phyloP scores from a whole-genome alignment of 179 eudicot species.

The Sideroxylon spinosum region DNA sequence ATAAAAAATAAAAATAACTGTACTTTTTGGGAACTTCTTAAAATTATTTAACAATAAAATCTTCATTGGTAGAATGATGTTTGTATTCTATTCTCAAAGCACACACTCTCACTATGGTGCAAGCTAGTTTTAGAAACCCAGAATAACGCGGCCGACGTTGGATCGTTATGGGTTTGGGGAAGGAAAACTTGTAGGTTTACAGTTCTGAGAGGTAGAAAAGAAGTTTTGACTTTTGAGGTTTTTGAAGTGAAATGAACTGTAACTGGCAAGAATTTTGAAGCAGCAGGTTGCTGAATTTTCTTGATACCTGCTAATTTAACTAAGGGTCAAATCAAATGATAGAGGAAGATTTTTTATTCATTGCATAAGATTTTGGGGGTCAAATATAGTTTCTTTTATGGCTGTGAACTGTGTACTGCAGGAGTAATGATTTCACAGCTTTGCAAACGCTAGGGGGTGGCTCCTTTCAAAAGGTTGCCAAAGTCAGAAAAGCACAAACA shows the following conservation, averaged over 20 bases:
- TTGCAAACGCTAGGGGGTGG: neutral
- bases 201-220: neutral
- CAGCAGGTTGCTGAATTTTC: neutral
- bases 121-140: neutral
- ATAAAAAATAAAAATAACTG: no score
- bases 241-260: neutral
- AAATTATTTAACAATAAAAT: no score
- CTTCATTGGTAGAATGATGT: no score
- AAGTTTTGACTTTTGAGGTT: neutral
- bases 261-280: neutral
- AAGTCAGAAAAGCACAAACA: conserved; percentile 4
- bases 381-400: neutral
- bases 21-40: no score
- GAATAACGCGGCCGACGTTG: neutral
- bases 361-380: neutral
- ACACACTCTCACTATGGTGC: neutral
- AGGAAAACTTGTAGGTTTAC: neutral
- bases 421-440: neutral
- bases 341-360: neutral
- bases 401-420: neutral
- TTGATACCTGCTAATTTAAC: neutral
- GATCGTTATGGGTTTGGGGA: neutral
- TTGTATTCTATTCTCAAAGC: no score
- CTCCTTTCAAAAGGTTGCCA: neutral
- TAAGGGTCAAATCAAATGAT: neutral